Percentiles rank a stretch among this genome's conserved stretches.
phyloP scores from a whole-genome alignment of 257 asterid genomes.

The Fraxinus pennsylvanica region DNA sequence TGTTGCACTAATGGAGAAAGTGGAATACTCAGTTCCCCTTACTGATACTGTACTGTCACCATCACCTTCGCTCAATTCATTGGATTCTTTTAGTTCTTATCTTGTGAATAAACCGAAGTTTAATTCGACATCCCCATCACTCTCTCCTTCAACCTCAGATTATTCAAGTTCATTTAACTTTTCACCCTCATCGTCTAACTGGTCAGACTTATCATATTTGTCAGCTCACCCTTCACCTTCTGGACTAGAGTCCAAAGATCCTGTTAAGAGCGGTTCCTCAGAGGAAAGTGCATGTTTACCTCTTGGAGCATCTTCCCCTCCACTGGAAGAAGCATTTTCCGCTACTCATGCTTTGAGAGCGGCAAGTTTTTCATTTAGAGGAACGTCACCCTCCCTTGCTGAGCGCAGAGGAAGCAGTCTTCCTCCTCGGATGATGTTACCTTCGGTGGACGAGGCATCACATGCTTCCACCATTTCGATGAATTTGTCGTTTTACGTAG shows the following conservation, averaged over 20 bases:
- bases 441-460: slow-evolving; percentile 53
- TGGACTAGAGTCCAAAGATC: slow-evolving; percentile 35
- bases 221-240: slow-evolving; percentile 74
- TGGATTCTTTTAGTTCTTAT: slow-evolving; percentile 61
- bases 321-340: slow-evolving; percentile 35
- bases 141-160: slow-evolving; percentile 81
- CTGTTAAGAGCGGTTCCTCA: slow-evolving; percentile 29
- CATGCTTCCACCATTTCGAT: slow-evolving; percentile 44
- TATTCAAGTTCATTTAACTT: slow-evolving; percentile 72
- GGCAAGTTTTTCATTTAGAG: slow-evolving; percentile 34
- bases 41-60: slow-evolving; percentile 43
- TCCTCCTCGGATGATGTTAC: slow-evolving; percentile 50
- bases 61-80: slow-evolving; percentile 55
- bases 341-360: slow-evolving; percentile 28
- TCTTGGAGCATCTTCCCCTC: slow-evolving; percentile 31
- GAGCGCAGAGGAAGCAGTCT: slow-evolving; percentile 53
- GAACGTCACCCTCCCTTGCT: slow-evolving; percentile 42
- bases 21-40: slow-evolving; percentile 27
- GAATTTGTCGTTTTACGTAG: slow-evolving; percentile 31
- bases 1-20: slow-evolving; percentile 37
- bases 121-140: slow-evolving; percentile 59
- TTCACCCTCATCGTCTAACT: slow-evolving; percentile 87
- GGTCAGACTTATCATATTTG: slow-evolving; percentile 70
- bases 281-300: slow-evolving; percentile 37
- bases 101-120: slow-evolving; percentile 49